Evolutionary conservation across 2,329 filamentous ascomycete species (phyloP), one percentile per base, ranked within the genome.

Genomic region (Fusarium sp.): DNA sequence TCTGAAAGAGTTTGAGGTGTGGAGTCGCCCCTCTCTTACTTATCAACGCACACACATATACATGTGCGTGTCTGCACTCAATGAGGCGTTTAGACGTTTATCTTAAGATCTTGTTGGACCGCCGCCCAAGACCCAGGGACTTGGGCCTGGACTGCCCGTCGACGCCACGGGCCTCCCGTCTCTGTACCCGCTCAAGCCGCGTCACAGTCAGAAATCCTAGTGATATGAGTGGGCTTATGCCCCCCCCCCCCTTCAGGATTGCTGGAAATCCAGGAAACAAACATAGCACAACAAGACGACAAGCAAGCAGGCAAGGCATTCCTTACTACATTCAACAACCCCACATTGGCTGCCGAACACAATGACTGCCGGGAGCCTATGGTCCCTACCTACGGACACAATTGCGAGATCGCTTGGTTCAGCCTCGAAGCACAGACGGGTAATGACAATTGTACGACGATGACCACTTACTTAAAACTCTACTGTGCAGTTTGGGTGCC

Each of bases 101-200:
- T 64, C 32, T 44, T 40, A 49, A 54, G 57, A 56, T 63, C 50
- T 65, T 52, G 61, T 68, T 72, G 71, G 68, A 70, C 53, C 50
- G 67, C 62, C 53, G 50, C 40, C 65, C 30, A 58, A 49, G 67
- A 69, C 68, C 73, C 72, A 78, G 64, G 72, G 65, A 74, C 68
- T 67, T 64, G 75, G 76, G 75, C 75, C 76, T 78, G 70, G 76
- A 77, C 69, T 77, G 76, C 25, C 68, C 63, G 60, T 72, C 67
- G 44, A 68, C 76, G 76, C 76, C 73, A 78, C 76, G 69, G 65
- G 65, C 66, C 67, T 71, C 74, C 72, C 77, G 76, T 64, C 67
- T 68, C 61, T 74, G 64, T 75, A 77, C 68, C 69, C 75, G 76
- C 76, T 59, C 54, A 75, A 76, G 73, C 67, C 75, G 73, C 73